Base-by-base conservation (phyloP, 176 grass and related monocot genomes). In the Alopecurus myosuroides region DNA sequence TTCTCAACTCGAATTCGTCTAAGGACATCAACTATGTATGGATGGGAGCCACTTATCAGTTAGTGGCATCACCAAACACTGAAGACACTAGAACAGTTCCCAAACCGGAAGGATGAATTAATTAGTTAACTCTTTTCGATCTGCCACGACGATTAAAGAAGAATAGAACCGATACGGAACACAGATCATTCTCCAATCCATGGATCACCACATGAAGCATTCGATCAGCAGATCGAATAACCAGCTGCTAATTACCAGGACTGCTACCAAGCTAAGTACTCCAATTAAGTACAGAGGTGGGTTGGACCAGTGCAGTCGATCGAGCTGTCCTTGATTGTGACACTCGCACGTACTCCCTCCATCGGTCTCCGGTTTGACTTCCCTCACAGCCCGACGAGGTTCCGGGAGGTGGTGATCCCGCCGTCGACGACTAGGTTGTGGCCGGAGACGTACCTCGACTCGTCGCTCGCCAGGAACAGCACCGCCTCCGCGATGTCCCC, bases 361-460 rank as follows among this genome's bases (percentile, higher is more conserved):
- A n/a, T n/a, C n/a, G n/a, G n/a, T n/a, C n/a, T n/a, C n/a, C n/a
- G n/a, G 11, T 46, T 57, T n/a, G 29, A 2, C 62, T 2, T 63
- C 68, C 4, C 10, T 74, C 67, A 85, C 22, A 89, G n/a, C 0
- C 77, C 82, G 61, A 89, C 70, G 61, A 89, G 26, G 77, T 89
- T 89, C 28, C 60, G 57, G 22, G 88, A 36, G 48, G 82, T 81
- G 70, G 88, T 90, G 64, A 79, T 52, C 10, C 89, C 89, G 52
- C 89, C 89, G 86, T 91, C 89, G 13, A 91, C 76, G 70, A 88
- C 85, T 41, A 91, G 86, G 86, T 91, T 91, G 82, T 91, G 89
- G 0, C 89, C 89, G 44, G 78, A 82, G 6, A 90, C 45, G 79
- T 90, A 90, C 10, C 79, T 63, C 2, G 88, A 85, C 84, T 91